Base-by-base conservation (phyloP, 2,329 filamentous ascomycete species). In the Bimuria novae-zelandiae region DNA sequence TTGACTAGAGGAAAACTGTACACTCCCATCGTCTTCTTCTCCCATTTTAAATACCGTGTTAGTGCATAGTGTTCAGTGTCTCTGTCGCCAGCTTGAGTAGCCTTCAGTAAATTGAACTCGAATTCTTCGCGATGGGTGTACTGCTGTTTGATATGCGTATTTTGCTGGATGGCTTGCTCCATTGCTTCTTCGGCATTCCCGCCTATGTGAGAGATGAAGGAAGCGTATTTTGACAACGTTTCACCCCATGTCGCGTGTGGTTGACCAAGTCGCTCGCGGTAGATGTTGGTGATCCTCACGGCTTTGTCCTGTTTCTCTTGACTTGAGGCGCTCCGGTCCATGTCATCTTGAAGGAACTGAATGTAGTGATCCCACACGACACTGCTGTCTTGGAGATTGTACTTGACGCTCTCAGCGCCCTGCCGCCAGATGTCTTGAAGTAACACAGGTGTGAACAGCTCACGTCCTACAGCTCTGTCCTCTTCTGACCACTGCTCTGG, bases 21-120 rank as follows among this genome's bases (percentile, higher is more conserved):
- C 16, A 78, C 69, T 11, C 77, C 74, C 63, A 81, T 85, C 56
- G 82, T 82, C 61, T 82, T 79, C 64, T 87, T 82, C 77, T 99
- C 94, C 89, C 90, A 97, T 49, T 90, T 86, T 16, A 97, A 78
- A 65, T 99, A 99, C 50, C 89, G 84, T 4, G 73, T 75, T 57
- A 82, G 82, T 3, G 79, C 74, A 17, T 73, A 71, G 71, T 82
- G 84, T 52, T 88, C 79, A 3, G 78, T 79, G 10, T 83, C 81
- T 23, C 76, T 70, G 60, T 90, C 83, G 51, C 79, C 80, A 7
- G 80, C 74, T 49, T 84, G 79, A 14, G 76, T 71, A 6, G 88
- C 86, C 55, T 81, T 79, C 48, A 80, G 80, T 19, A 94, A 76
- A 56, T 83, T 84, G 57, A 86, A 76, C 70, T 95, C 90, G 66